phyloP scores from a whole-genome alignment of 2,329 filamentous ascomycete species.

The Cadophora luteo-olivacea region DNA sequence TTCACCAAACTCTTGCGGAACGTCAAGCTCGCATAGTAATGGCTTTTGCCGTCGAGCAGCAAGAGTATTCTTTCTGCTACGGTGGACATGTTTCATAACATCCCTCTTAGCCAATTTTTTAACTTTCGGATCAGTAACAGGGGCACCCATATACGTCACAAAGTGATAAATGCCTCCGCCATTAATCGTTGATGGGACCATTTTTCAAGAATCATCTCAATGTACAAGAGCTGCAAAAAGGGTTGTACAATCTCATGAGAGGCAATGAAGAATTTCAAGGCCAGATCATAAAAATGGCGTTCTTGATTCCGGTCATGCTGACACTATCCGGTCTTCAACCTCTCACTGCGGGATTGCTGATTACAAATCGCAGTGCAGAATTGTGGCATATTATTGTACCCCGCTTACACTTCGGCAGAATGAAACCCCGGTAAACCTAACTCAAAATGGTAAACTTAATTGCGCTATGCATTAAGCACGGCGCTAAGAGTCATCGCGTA shows the following conservation, averaged over 20 bases:
- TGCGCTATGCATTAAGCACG: not conserved
- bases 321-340: not conserved
- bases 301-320: not conserved
- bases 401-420: not conserved
- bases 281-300: not conserved
- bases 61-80: not conserved
- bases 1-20: not conserved
- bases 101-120: not conserved
- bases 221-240: not conserved
- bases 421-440: not conserved
- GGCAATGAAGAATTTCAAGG: not conserved
- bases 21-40: not conserved
- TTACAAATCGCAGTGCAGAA: constrained; percentile 5
- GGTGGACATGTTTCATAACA: constrained; percentile 4
- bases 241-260: not conserved
- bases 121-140: not conserved
- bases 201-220: not conserved
- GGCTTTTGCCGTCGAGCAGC: not conserved
- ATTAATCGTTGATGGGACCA: not conserved
- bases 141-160: not conserved
- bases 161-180: not conserved
- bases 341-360: not conserved
- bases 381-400: not conserved
- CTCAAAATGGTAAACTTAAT: not conserved
- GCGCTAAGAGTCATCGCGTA: not conserved